Conservation (phyloP, 2,329 filamentous ascomycete genomes). For the Aspergillus latus region DNA sequence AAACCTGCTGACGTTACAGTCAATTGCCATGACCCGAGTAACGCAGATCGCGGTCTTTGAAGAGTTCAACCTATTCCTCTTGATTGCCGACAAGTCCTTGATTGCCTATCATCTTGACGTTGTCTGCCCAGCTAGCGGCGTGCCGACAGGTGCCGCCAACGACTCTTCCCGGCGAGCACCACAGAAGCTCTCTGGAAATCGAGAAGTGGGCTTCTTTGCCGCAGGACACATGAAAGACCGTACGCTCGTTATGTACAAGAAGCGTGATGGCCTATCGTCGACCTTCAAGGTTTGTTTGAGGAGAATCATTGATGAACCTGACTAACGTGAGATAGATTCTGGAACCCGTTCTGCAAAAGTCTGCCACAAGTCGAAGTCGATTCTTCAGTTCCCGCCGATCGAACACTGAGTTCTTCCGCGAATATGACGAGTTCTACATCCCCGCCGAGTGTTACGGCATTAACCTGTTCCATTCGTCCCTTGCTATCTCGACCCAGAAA, state of each 20-base stretch:
- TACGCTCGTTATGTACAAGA: constrained; percentile 94
- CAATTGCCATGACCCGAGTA: constrained; percentile 72
- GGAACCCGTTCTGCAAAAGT: constrained; percentile 92
- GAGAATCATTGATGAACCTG: background rate
- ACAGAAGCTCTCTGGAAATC: constrained; percentile 79
- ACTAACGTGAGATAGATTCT: constrained; percentile 52
- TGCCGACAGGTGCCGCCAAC: constrained; percentile 53
- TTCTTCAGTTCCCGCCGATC: constrained; percentile 64
- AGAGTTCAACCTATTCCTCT: constrained; percentile 87
- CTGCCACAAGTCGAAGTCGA: constrained; percentile 76
- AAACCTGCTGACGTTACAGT: constrained; percentile 48
- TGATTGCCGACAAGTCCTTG: constrained; percentile 87
- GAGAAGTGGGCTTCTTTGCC: constrained; percentile 95
- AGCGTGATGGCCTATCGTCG: constrained; percentile 85
- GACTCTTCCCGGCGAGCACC: constrained; percentile 83
- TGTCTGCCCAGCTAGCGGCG: constrained; percentile 59
- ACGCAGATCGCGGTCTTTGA: constrained; percentile 94
- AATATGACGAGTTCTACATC: constrained; percentile 98
- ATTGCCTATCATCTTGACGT: constrained; percentile 93
- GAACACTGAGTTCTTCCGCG: constrained; percentile 90
- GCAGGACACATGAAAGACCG: constrained; percentile 97
- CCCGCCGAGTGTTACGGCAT: constrained; percentile 92
- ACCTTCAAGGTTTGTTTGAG: constrained; percentile 68
- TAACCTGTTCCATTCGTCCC: constrained; percentile 92
- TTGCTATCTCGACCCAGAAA: constrained; percentile 85